Base-by-base conservation (phyloP, 2,329 filamentous ascomycete species). In the Talaromyces pinophilus region DNA sequence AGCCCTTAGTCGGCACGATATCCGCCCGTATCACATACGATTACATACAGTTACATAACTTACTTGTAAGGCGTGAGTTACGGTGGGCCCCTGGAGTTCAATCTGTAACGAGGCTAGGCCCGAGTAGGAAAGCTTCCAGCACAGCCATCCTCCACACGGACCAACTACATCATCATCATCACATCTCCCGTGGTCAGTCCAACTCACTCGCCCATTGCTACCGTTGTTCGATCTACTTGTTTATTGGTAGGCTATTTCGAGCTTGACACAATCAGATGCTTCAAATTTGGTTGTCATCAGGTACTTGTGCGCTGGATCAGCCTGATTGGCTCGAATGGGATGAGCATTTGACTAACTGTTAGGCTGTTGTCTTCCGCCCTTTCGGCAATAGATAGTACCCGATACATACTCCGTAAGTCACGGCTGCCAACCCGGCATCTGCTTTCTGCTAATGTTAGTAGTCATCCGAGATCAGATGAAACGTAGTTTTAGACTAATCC, bases 161-260 rank as follows among this genome's bases (percentile, higher is more conserved):
- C 62, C 62, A 64, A 59, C 62, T 38, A 44, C 62, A 64, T 59
- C 52, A 63, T 44, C 46, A 59, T 40, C 62, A 59, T 67, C 30
- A 67, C 61, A 38, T 48, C 61, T 30, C 44, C 60, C 28, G 62
- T 67, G 60, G 22, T 52, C 61, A 63, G 19, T 35, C 60, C 6
- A 25, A 59, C 28, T 42, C 55, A 59, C 40, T 28, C n/a, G 10
- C 38, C 44, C 44, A 48, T 25, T 28, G 48, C 25, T 52, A 30
- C 48, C 25, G 13, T 52, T 17, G 48, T 30, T 30, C 25, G 25
- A 19, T 55, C 11, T 13, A 30, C 15, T 11, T 22, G 28, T 55
- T 55, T 22, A 55, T 35, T 57, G 54, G 54, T 5, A 57, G 50
- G 17, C 50, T 54, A 54, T 54, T 54, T 33, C 25, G 8, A 54